A percentile compares a stretch with the other conserved stretches of the same genome.
These are phyloP conservation scores for Sechiopsis laciniata DNA, from an alignment of 306 rosid genomes.

Conservation along the genomic window DNA sequence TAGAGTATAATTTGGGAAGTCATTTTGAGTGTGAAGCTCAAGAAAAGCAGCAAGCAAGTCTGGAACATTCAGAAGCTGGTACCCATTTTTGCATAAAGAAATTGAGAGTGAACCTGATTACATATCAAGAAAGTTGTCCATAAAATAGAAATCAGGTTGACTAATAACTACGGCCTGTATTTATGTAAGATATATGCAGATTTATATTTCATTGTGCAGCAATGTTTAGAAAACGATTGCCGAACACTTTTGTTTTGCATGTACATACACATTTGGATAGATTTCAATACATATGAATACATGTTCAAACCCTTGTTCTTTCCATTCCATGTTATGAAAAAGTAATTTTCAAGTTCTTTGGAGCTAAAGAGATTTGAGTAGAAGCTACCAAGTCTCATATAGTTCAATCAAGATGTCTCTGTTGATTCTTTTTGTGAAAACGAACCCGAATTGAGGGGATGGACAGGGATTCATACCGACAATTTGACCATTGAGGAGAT, in stretches of 20 bases:
- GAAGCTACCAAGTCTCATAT: not conserved
- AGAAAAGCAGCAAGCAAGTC: conserved; percentile 9
- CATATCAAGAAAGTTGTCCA: not conserved
- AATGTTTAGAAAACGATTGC: not conserved
- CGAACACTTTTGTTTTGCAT: conserved; percentile 8
- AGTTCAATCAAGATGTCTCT: not conserved
- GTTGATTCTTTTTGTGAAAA: not conserved
- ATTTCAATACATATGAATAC: conserved; percentile 12
- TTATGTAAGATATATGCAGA: conserved; percentile 19
- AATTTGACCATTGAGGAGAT: not conserved
- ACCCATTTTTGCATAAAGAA: conserved; percentile 19
- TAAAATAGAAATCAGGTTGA: not conserved
- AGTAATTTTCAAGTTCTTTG: conserved; percentile 3
- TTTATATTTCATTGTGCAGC: not conserved
- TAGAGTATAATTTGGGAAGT: conserved; percentile 20
- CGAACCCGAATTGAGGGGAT: not conserved
- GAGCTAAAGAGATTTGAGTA: not conserved
- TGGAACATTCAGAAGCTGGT: conserved; percentile 20
- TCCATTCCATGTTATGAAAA: not conserved
- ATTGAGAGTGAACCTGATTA: not conserved
- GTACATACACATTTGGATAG: conserved; percentile 14
- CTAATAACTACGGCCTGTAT: not conserved
- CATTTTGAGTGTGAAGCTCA: conserved; percentile 21
- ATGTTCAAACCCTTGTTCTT: conserved; percentile 7
- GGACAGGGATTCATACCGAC: not conserved